phyloP scores from a whole-genome alignment of 148 eudicot species.

The Rhododendron molle region DNA sequence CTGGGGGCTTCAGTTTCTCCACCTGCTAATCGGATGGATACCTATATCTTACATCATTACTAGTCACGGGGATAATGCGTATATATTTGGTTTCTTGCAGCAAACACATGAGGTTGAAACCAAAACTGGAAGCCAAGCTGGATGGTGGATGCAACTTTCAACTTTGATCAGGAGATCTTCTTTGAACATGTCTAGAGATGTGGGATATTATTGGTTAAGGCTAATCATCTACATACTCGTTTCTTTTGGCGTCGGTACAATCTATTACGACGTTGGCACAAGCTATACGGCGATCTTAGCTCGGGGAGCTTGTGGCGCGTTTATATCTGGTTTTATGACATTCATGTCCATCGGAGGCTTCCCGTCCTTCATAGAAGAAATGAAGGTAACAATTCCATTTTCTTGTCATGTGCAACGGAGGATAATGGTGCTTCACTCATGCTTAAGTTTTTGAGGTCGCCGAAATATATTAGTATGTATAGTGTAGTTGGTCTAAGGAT shows the following conservation, averaged over 20 bases:
- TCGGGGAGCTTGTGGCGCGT: constrained; percentile 85
- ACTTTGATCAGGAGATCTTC: constrained; percentile 71
- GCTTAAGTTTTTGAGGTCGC: constrained; percentile 7
- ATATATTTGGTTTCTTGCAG: constrained; percentile 31
- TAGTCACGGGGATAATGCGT: neutral
- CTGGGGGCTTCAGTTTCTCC: neutral
- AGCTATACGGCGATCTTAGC: constrained; percentile 73
- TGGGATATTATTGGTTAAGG: constrained; percentile 87
- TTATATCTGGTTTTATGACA: constrained; percentile 85
- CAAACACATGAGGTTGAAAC: constrained; percentile 36
- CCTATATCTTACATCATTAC: neutral
- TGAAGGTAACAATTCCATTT: constrained; percentile 50
- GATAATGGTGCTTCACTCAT: neutral
- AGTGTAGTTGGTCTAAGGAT: neutral
- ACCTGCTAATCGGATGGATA: neutral
- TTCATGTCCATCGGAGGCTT: constrained; percentile 98
- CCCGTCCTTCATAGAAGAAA: constrained; percentile 92
- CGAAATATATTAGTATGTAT: neutral
- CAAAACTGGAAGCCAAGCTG: constrained; percentile 63
- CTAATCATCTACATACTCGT: constrained; percentile 52
- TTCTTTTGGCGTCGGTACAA: constrained; percentile 66
- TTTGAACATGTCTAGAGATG: constrained; percentile 71
- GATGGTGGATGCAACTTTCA: constrained; percentile 70
- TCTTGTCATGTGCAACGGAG: neutral
- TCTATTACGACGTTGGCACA: constrained; percentile 76